Evolutionary conservation across 1,139 yeast species (phyloP), one percentile per base, ranked within the genome.

Genomic region (Suhomyces wounanorum): DNA sequence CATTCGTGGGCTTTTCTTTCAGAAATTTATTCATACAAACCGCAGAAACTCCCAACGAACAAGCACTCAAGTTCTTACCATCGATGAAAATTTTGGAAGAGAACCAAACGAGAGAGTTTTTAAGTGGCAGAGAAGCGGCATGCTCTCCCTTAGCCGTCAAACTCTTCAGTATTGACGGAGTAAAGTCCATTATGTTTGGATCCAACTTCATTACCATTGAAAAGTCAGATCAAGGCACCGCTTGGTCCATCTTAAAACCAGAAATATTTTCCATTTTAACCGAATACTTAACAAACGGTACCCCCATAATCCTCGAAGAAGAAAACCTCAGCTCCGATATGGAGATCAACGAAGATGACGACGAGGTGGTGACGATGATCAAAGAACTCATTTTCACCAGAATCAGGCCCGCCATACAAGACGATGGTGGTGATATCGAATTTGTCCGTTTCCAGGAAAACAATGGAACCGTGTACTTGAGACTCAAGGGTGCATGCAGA

Each of bases 371-470:
- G 47, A 82, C 88, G 13, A 87, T 94, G 89, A 91, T 94, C 62
- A 91, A 92, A 62, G 99, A 94, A 67, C 78, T 94, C 48, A 87
- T 94, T 51, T 92, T 89, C 62, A 94, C 99, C 4, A 82, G 98
- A 61, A 92, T 94, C 54, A 82, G 97, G 60, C 99, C 99, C 0
- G 98, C 98, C 0, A 86, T 87, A 55, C 88, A 85, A 66, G 95
- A 87, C 56, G 95, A 87, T 63, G 95, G 95, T 48, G 95, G 95
- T 10, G 95, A 87, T 63, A 84, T 87, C 54, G 89, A 86, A 59
- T 87, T 85, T 67, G 85, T 86, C 17, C 78, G 75, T 3, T 87
- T 85, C 64, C 80, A 79, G 45, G 85, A 83, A 51, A 78, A 77
- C 39, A 69, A 79, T 5, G 94, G 95, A 1, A 83, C 83, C 0